Evolutionary conservation across 768 basidiomycete species (phyloP).

Genomic region (Leccinum disarticulatum): DNA sequence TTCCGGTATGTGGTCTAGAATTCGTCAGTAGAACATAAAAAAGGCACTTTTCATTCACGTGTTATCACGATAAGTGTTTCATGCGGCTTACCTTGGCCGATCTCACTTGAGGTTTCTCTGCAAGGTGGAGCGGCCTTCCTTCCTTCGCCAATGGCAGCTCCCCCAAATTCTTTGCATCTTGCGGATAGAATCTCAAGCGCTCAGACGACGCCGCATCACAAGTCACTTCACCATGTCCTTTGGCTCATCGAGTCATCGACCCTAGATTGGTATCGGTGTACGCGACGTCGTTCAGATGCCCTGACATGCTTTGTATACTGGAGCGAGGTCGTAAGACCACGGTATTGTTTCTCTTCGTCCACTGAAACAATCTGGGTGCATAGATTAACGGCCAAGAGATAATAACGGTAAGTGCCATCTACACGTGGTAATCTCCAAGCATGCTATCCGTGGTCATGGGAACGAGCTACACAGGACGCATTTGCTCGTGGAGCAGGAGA

Average conservation of each 20-base stretch:
- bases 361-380: not conserved
- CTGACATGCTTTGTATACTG: not conserved
- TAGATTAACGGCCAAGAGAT: not conserved
- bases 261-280: not conserved
- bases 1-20: not conserved
- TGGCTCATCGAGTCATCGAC: not conserved
- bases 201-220: not conserved
- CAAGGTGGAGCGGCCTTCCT: not conserved
- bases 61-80: not conserved
- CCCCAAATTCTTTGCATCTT: conserved; percentile 5
- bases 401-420: not conserved
- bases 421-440: not conserved
- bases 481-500: not conserved
- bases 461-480: not conserved
- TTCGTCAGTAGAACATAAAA: not conserved
- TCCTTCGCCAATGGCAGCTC: conserved; percentile 2
- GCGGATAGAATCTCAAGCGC: not conserved
- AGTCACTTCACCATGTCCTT: not conserved
- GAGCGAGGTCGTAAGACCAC: not conserved
- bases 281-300: not conserved
- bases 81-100: not conserved
- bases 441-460: not conserved
- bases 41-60: not conserved
- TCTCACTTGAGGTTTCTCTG: not conserved
- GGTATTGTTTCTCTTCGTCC: conserved; percentile 3